Base-by-base conservation (phyloP, 2,329 filamentous ascomycete species). In the Mycogone perniciosa region DNA sequence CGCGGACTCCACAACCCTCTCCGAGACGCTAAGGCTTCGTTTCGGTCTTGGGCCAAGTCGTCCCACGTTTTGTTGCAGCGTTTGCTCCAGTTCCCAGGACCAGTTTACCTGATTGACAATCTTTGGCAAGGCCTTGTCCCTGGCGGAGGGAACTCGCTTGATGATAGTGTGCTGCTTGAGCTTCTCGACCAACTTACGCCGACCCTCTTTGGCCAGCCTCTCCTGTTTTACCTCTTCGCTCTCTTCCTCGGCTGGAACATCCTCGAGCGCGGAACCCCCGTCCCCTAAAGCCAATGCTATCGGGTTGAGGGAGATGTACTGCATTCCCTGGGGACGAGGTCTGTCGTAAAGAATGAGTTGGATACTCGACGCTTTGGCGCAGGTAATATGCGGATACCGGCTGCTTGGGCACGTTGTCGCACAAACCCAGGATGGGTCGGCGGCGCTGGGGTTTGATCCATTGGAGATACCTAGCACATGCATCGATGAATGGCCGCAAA, bases 21-120 rank as follows among this genome's bases (percentile, higher is more conserved):
- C 93, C 39, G 90, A 92, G 44, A 99, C 92, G 67, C 93, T 99
- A 56, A 96, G 77, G 48, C 85, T 86, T 57, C 93, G 82, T 68
- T 91, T 91, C 43, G 84, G 82, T 33, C 92, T 82, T 35, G 86
- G 82, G 1, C 90, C 88, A 44, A 99, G 83, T 35, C 92, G 76
- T n/a, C 85, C 83, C 40, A 90, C 87, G 61, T 97, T 99, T 64
- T 87, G 92, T 60, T 96, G 89, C 58, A 99, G 75, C 37, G 96
- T 75, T 59, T 84, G 79, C 55, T 93, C 86, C 51, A 99, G 77
- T 67, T 99, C 95, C 73, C 85, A 90, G 0, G 91, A 89, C 77
- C 93, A 99, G 63, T 99, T 99, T 65, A 97, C 86, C 70, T 97
- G 92, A 60, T 91, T 89, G 58, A 96, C 80, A 52, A 97, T 91